Percentiles rank a stretch among this genome's conserved stretches.
Evolutionary conservation across 2,329 filamentous ascomycete genomes (phyloP).

Genomic region (Beauveria varroae): DNA sequence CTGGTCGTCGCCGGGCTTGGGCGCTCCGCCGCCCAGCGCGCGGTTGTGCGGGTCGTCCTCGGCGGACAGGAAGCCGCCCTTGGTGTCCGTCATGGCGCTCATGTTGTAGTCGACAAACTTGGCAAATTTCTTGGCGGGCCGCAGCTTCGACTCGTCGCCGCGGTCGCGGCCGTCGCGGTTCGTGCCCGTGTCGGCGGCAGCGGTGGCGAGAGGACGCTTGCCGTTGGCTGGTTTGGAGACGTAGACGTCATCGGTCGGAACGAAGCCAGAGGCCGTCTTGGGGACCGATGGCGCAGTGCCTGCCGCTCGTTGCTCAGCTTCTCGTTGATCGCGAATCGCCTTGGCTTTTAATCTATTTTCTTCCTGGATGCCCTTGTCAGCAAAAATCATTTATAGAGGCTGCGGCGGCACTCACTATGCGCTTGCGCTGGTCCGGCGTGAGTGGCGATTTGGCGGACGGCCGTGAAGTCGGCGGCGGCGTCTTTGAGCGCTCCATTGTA

Average conservation of each 20-base stretch:
- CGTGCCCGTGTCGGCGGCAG: constrained; percentile 38
- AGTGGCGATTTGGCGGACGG: constrained; percentile 35
- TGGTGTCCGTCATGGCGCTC: constrained; percentile 95
- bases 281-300: constrained; percentile 33
- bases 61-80: constrained; percentile 85
- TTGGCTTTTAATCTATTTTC: constrained; percentile 83
- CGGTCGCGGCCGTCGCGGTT: constrained; percentile 60
- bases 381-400: not conserved
- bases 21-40: constrained; percentile 43
- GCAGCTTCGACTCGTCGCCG: constrained; percentile 46
- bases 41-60: constrained; percentile 90
- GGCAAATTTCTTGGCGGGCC: constrained; percentile 78
- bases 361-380: constrained; percentile 51
- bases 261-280: constrained; percentile 59
- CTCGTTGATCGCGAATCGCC: constrained; percentile 67
- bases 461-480: constrained; percentile 32
- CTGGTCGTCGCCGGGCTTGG: constrained; percentile 29
- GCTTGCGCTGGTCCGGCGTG: constrained; percentile 46
- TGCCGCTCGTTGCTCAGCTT: constrained; percentile 50
- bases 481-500: constrained; percentile 40
- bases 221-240: constrained; percentile 36
- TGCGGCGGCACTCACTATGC: constrained; percentile 38
- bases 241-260: constrained; percentile 59
- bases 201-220: constrained; percentile 61
- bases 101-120: constrained; percentile 98